Conservation (phyloP, 805 yeast genomes). For the Yarrowia bubula region DNA sequence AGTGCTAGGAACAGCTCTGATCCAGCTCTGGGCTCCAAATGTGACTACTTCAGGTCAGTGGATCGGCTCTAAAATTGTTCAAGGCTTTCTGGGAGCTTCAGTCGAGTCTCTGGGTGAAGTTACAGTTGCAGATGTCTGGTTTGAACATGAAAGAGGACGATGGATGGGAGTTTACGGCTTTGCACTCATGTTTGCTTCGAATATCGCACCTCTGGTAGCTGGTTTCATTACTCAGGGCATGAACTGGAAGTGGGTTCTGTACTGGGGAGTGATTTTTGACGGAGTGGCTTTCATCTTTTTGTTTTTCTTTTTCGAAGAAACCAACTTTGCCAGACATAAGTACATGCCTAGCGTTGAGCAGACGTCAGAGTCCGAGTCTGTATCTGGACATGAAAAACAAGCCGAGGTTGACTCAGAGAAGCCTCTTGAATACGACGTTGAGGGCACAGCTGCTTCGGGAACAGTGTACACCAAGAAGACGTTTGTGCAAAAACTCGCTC, state of each 20-base stretch:
- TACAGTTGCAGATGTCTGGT: constrained; percentile 67
- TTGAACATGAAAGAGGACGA: constrained; percentile 72
- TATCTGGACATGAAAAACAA: background rate
- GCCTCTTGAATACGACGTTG: background rate
- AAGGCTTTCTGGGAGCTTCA: constrained; percentile 66
- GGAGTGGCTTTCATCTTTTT: constrained; percentile 14
- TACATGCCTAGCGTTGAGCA: background rate
- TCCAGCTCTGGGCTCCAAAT: constrained; percentile 47
- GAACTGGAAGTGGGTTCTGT: constrained; percentile 29
- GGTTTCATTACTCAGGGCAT: constrained; percentile 24
- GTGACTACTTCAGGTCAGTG: constrained; percentile 42
- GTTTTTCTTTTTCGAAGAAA: constrained; percentile 28
- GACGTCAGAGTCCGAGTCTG: background rate
- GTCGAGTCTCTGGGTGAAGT: constrained; percentile 70
- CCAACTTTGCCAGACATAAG: constrained; percentile 9
- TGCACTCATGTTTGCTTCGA: constrained; percentile 45
- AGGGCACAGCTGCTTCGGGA: background rate
- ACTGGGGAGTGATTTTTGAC: constrained; percentile 25
- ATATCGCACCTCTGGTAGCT: constrained; percentile 14
- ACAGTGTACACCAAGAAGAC: constrained; percentile 5
- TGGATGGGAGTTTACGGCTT: constrained; percentile 70
- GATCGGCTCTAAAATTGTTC: constrained; percentile 44
- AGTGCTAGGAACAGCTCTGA: constrained; percentile 43
- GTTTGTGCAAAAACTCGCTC: constrained; percentile 17
- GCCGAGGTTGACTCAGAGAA: background rate